Conservation (phyloP, 495 filamentous ascomycete species). For the Daldinia loculata region DNA sequence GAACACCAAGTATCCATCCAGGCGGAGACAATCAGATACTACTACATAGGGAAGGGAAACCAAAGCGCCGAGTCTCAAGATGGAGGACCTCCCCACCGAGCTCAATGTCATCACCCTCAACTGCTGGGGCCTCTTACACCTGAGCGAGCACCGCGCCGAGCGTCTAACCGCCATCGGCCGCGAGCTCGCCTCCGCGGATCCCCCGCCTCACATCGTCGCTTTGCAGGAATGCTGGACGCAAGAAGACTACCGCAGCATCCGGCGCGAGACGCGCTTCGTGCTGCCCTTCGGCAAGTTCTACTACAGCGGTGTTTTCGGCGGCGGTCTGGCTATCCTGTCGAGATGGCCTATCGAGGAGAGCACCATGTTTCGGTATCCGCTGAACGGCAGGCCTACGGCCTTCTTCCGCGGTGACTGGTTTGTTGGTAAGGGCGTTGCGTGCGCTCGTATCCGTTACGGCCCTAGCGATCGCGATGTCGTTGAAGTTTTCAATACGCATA, state of each 20-base stretch:
- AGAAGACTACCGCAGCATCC: slow-evolving; percentile 86
- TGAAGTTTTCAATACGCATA: slow-evolving; percentile 91
- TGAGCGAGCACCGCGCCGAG: slow-evolving; percentile 79
- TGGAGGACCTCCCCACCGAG: slow-evolving; percentile 54
- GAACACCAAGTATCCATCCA: background rate
- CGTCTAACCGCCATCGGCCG: slow-evolving; percentile 86
- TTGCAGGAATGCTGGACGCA: slow-evolving; percentile 97
- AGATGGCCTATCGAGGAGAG: slow-evolving; percentile 97
- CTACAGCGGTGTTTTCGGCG: slow-evolving; percentile 85
- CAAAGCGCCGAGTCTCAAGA: slow-evolving; percentile 21
- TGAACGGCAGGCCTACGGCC: slow-evolving; percentile 92
- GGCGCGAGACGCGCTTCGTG: slow-evolving; percentile 73
- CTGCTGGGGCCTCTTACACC: slow-evolving; percentile 94
- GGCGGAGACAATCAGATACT: background rate
- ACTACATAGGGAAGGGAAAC: no score
- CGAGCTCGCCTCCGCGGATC: slow-evolving; percentile 70
- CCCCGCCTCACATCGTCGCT: slow-evolving; percentile 84
- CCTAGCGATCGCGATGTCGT: slow-evolving; percentile 70
- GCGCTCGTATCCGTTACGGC: slow-evolving; percentile 80
- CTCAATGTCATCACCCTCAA: slow-evolving; percentile 88
- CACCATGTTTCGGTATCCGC: slow-evolving; percentile 83
- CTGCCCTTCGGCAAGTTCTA: slow-evolving; percentile 98
- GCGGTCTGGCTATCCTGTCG: slow-evolving; percentile 90
- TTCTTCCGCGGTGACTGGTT: slow-evolving; percentile 95
- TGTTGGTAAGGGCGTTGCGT: slow-evolving; percentile 94